Base-by-base conservation (phyloP, 2,329 filamentous ascomycete genomes). In the Fusarium penzigii region DNA sequence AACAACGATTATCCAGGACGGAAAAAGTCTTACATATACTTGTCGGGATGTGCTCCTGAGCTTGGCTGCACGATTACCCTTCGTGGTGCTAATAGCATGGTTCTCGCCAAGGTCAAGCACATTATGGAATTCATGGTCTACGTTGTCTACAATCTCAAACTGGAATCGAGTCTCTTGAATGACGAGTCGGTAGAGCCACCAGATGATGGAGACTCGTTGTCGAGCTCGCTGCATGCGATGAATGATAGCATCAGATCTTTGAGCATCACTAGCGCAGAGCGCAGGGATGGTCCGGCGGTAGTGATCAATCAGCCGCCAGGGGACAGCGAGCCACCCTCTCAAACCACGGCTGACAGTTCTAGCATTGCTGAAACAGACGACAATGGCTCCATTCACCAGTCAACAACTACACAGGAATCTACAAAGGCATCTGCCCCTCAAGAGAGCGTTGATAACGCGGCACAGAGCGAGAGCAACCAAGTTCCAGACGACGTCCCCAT, bases 61-160 rank as follows among this genome's bases (percentile, higher is more conserved):
- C 82, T 99, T 2, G 95, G 94, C 0, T 97, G 94, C 68, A 99
- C 94, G 1, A 96, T 99, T 62, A 90, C 92, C 12, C 77, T 99
- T 17, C 86, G 94, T 42, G 94, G 94, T 1, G 90, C 88, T 4
- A 85, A 88, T 53, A 86, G 85, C 29, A 76, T 83, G 44, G 78
- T 85, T 1, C 79, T 99, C 16, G 78, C 85, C 2, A 89, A 86
- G 62, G 85, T 99, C 70, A 99, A 99, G 73, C 84, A 86, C 47
- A 94, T 99, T 60, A 94, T 93, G 11, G 94, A 99, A 68, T 97
- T 99, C 68, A 97, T 99, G 93, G 89, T 95, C 38, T 99, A 97
- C 63, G 95, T 99, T 17, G 92, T 97, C 12, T 99, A 99, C 73
- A 99, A 97, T 64, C 79, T 99, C 48, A 96, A 96, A 68, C 80